phyloP scores from a whole-genome alignment of 2,329 filamentous ascomycete species.

The Herpotrichia juniperi region DNA sequence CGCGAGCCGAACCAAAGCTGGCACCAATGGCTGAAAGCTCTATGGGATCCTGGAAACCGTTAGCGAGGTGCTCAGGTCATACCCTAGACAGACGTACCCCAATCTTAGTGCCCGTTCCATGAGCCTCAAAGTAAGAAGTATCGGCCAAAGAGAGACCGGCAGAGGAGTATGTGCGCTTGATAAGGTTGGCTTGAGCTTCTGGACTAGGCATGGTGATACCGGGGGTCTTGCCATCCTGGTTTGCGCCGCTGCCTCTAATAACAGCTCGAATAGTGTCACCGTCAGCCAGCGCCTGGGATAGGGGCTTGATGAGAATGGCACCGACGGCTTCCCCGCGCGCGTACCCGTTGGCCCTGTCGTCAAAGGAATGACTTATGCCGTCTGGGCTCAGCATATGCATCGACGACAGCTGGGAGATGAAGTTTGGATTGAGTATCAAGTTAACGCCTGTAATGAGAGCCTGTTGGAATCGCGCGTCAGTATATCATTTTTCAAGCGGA shows the following conservation, averaged over 20 bases:
- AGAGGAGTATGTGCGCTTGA: constrained; percentile 36
- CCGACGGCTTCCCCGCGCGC: constrained; percentile 65
- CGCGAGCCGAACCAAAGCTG: constrained; percentile 4
- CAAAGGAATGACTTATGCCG: constrained; percentile 41
- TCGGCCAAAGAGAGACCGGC: constrained; percentile 36
- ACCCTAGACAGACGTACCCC: no score
- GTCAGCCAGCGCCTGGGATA: constrained; percentile 57
- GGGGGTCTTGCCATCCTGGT: constrained; percentile 16
- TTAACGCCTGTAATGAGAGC: constrained; percentile 4
- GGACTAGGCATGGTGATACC: constrained; percentile 25
- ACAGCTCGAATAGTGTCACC: constrained; percentile 28
- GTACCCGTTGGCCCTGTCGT: constrained; percentile 65
- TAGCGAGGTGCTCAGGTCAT: no score
- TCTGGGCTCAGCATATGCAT: constrained; percentile 30
- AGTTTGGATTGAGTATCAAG: constrained; percentile 7
- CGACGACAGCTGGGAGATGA: background rate
- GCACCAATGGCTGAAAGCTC: constrained; percentile 10
- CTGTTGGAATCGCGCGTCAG: no score
- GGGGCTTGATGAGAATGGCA: constrained; percentile 27
- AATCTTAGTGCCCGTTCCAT: constrained; percentile 63
- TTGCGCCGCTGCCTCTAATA: constrained; percentile 26
- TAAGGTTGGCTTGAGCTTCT: constrained; percentile 51
- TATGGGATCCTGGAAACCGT: no score
- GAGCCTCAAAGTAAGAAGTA: constrained; percentile 41
- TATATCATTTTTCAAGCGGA: constrained; percentile 1